Evolutionary conservation across 192 early-diverging fungal species (phyloP), one percentile per base, ranked within the genome.

Genomic region (Funneliformis mosseae): DNA sequence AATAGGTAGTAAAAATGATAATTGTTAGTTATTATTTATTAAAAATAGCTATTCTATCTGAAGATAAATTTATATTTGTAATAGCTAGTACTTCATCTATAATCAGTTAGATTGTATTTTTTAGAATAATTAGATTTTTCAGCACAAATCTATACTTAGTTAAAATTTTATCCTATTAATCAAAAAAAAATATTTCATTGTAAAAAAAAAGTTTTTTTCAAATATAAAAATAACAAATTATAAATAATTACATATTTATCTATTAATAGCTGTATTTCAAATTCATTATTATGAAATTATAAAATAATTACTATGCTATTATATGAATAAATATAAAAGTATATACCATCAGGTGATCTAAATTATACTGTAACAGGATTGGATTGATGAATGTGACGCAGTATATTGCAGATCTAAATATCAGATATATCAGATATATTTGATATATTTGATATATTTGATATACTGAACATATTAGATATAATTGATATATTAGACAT

Each of bases 391-490:
- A n/a, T n/a, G n/a, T n/a, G n/a, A n/a, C n/a, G n/a, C n/a, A n/a
- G n/a, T n/a, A n/a, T n/a, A n/a, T n/a, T n/a, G n/a, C n/a, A n/a
- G n/a, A n/a, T n/a, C n/a, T n/a, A n/a, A n/a, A n/a, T n/a, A n/a
- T n/a, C n/a, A n/a, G n/a, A n/a, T n/a, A n/a, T n/a, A n/a, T n/a
- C n/a, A n/a, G n/a, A n/a, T n/a, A n/a, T n/a, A n/a, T n/a, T n/a
- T n/a, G n/a, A n/a, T n/a, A n/a, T n/a, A n/a, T n/a, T n/a, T n/a
- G n/a, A n/a, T n/a, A n/a, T n/a, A n/a, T n/a, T n/a, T n/a, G n/a
- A n/a, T n/a, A n/a, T n/a, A n/a, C 28, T 46, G 83, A 93, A 95
- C 96, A 99, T 21, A 93, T 87, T 60, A 99, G 83, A 83, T 99
- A 97, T 70, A 96, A n/a, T n/a, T n/a, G n/a, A n/a, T n/a, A n/a